Base-by-base conservation (phyloP, 2,329 filamentous ascomycete species). In the Fusarium continuum region DNA sequence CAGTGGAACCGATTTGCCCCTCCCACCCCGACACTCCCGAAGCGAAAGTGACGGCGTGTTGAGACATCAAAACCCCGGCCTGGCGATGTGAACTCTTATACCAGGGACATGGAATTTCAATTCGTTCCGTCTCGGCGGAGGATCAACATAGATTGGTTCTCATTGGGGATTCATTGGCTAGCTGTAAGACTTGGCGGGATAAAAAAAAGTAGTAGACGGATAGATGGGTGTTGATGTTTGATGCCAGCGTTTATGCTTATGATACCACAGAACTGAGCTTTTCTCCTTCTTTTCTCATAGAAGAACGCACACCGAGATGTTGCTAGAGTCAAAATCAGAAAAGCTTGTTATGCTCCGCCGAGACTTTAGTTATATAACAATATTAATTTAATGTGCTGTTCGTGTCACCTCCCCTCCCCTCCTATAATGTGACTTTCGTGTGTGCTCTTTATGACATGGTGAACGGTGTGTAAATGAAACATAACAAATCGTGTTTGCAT, bases 171-270 rank as follows among this genome's bases (percentile, higher is more conserved):
- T 65, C 56, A 66, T 65, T 61, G 28, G 57, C 57, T 58, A 34
- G 47, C 53, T 66, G 38, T 44, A 45, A 49, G 38, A 39, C 17
- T 44, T 26, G 29, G 26, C 34, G 32, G 14, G 28, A 45, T 36
- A 32, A 28, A 23, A 36, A 35, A 45, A 55, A 47, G 36, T 49
- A 43, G 49, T 50, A 55, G 48, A 63, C 50, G 39, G 62, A 66
- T 59, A 58, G 52, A 59, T 47, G 20, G 36, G 62, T 55, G 50
- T 62, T 65, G 61, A 64, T 64, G 62, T 62, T 64, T 65, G 57
- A 66, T 65, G 62, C 45, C 62, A 65, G 62, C 62, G 62, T 66
- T 66, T 66, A 62, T 66, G 62, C 62, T 65, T 64, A 66, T 62
- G 62, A 65, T 65, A 65, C 62, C 62, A 65, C 62, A 54, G 62